Percentiles rank a stretch among this genome's conserved stretches.
These are phyloP conservation scores for Lagenidium sp. DNA, from an alignment of 352 stramenopile species.

Conservation along the genomic window DNA sequence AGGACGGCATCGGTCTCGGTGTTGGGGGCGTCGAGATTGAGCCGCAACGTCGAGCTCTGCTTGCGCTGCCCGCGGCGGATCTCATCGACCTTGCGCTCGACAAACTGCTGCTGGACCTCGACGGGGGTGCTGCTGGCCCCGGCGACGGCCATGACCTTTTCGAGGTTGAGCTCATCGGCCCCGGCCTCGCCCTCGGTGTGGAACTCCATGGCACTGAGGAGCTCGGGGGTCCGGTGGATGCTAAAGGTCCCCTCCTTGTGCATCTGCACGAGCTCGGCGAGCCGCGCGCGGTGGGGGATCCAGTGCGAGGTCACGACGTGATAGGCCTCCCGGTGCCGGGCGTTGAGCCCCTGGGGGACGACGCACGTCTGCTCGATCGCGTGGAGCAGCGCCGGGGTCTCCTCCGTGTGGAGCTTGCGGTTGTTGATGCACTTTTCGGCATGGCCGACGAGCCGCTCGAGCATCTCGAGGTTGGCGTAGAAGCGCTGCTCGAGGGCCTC, in stretches of 20 bases:
- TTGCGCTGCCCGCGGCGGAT: slow-evolving; percentile 54
- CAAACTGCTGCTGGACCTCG: slow-evolving; percentile 20
- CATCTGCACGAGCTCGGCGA: slow-evolving; percentile 64
- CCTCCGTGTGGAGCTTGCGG: slow-evolving; percentile 63
- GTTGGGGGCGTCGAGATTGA: slow-evolving; percentile 22
- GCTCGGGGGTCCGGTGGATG: slow-evolving; percentile 58
- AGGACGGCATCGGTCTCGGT: slow-evolving; percentile 14
- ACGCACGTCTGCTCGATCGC: slow-evolving; percentile 54
- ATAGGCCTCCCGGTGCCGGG: slow-evolving; percentile 39
- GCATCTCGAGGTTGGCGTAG: slow-evolving; percentile 24
- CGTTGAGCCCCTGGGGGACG: slow-evolving; percentile 34
- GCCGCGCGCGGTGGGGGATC: slow-evolving; percentile 33
- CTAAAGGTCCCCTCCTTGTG: slow-evolving; percentile 72
- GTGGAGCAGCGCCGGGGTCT: slow-evolving; percentile 50
- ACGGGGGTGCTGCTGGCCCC: slow-evolving; percentile 6
- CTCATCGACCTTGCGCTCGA: slow-evolving; percentile 50
- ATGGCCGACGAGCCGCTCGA: slow-evolving; percentile 38
- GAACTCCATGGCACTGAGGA: slow-evolving; percentile 55
- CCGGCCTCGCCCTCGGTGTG: slow-evolving; percentile 57
- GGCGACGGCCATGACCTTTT: slow-evolving; percentile 23
- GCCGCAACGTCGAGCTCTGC: slow-evolving; percentile 21
- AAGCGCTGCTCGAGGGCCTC: slow-evolving; percentile 30
- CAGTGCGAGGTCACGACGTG: slow-evolving; percentile 60
- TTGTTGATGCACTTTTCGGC: slow-evolving; percentile 65
- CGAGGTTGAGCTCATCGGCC: slow-evolving; percentile 25